Conservation (phyloP, 2,329 filamentous ascomycete genomes). For the Colletotrichum godetiae region DNA sequence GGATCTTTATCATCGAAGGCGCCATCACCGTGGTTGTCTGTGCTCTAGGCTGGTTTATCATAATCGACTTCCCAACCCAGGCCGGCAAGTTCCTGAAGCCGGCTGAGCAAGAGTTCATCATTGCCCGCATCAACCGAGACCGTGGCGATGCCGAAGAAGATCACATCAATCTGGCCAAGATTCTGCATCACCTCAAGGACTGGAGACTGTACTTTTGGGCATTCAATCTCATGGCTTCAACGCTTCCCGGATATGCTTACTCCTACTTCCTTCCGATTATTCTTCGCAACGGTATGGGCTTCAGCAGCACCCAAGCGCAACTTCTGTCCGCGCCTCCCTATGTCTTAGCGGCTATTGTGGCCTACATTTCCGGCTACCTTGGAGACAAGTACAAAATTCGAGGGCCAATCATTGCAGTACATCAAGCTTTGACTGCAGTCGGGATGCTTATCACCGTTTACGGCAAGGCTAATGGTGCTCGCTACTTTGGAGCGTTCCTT, state of each 20-base stretch:
- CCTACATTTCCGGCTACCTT: background rate
- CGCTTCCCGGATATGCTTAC: conserved; percentile 43
- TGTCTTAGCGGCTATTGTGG: background rate
- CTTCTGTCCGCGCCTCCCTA: background rate
- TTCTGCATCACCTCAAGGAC: conserved; percentile 44
- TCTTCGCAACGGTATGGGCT: background rate
- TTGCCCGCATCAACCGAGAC: background rate
- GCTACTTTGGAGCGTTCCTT: background rate
- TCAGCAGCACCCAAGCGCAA: background rate
- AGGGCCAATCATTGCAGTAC: background rate
- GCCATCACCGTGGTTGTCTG: background rate
- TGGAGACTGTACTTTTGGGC: conserved; percentile 49
- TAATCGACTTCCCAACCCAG: background rate
- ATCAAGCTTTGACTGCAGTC: background rate
- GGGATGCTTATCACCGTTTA: background rate
- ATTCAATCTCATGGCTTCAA: conserved; percentile 46
- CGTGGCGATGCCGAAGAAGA: conserved; percentile 38
- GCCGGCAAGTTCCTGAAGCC: background rate
- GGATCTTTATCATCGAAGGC: background rate
- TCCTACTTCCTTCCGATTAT: background rate
- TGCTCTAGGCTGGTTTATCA: background rate
- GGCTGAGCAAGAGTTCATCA: background rate
- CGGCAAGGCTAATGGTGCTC: background rate
- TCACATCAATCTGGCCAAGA: conserved; percentile 38
- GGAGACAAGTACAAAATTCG: background rate